Evolutionary conservation across 805 yeast species (phyloP).

Genomic region (Candida tallmaniae): DNA sequence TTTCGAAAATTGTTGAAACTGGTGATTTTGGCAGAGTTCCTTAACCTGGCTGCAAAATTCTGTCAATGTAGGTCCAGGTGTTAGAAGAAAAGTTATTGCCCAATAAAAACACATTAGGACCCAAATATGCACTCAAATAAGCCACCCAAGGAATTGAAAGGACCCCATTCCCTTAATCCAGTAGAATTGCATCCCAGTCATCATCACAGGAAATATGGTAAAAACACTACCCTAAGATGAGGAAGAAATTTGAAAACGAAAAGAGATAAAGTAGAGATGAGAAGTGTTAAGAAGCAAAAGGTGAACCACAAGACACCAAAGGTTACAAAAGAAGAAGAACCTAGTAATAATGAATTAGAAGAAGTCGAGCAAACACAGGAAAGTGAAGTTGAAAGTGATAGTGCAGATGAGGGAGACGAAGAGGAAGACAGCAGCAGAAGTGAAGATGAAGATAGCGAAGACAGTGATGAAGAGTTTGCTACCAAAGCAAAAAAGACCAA

Average conservation of each 20-base stretch:
- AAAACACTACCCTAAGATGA: too few species aligned
- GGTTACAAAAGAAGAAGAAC: conserved; percentile 1
- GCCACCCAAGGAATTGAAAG: too few species aligned
- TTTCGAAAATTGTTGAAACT: too few species aligned
- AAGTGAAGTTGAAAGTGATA: conserved; percentile 2
- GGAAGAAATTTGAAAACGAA: background rate
- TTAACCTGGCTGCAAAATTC: too few species aligned
- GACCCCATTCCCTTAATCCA: too few species aligned
- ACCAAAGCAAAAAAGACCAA: conserved; percentile 45
- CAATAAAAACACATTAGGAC: too few species aligned
- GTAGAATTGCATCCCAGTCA: too few species aligned
- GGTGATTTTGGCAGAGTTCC: too few species aligned
- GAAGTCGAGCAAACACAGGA: background rate
- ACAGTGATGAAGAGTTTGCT: conserved; percentile 28
- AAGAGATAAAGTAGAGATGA: conserved; percentile 9
- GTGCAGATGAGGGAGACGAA: conserved; percentile 1
- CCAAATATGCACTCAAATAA: too few species aligned
- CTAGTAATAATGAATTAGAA: background rate
- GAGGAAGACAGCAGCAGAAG: conserved; percentile 6
- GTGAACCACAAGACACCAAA: background rate
- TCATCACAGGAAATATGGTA: too few species aligned
- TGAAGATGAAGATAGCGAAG: conserved; percentile 18
- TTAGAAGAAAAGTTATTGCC: too few species aligned
- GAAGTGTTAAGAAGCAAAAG: conserved; percentile 3
- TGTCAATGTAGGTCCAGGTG: too few species aligned